Evolutionary conservation across 2,329 filamentous ascomycete genomes (phyloP), one percentile per base, ranked within the genome.

Genomic region (Claviceps fusiformis): DNA sequence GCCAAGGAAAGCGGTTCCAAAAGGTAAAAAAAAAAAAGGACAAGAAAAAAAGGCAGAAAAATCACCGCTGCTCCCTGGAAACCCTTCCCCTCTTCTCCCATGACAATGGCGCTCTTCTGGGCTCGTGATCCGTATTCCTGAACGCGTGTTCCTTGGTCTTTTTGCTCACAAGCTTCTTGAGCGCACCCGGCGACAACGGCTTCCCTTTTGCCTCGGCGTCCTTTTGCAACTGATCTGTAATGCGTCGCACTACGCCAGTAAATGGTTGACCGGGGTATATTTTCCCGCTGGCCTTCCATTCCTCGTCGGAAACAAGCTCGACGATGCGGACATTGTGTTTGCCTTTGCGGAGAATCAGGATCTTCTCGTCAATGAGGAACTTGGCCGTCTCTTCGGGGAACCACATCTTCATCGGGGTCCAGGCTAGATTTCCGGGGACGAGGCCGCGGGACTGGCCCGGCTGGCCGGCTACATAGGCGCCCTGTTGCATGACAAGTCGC

Each of bases 321-420:
- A 85, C 72, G 59, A 84, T 75, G 49, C 80, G 77, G 49, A 85
- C 67, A 58, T 83, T 81, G 67, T 82, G 77, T 70, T 83, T 84
- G 60, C 81, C 81, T 63, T 76, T 80, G 59, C 82, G 79, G 54
- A 85, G 70, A 60, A 85, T 75, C 59, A 85, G 70, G 50, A 84
- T 60, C 59, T 76, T 73, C 55, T 66, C 79, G 58, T 83, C 79
- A 19, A 88, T 76, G 55, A 86, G 70, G 62, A 77, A 86, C 55
- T 80, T 78, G 56, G 73, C 63, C 0, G 81, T 83, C 54, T 85
- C 78, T 29, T 73, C 68, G 0, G 75, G 71, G 60, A 73, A 77
- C 76, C 81, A 82, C 27, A 76, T 68, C 64, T 81, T 80, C 57
- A 88, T 76, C 1, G 78, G 76, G 9, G 76, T 79, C 73, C 82